Evolutionary conservation across 2,329 filamentous ascomycete species (phyloP).

Genomic region (Mollisiaceae sp.): DNA sequence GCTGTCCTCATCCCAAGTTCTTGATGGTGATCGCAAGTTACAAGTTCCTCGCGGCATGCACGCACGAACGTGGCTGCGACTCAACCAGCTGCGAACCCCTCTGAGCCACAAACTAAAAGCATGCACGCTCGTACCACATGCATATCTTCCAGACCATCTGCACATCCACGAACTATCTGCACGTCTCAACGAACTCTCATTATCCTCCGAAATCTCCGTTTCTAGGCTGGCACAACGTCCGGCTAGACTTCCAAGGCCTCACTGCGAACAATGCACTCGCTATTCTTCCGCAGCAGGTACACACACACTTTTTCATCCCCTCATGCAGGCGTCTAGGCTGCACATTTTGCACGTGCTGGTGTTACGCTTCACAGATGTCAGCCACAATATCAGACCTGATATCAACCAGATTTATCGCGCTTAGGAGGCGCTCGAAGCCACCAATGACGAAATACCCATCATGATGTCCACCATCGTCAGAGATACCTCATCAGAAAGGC

Average conservation of each 20-base stretch:
- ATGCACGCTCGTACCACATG: conserved; percentile 15
- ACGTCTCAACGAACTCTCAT: conserved; percentile 6
- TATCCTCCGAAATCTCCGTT: background rate
- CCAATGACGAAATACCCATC: conserved; percentile 10
- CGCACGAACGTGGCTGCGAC: background rate
- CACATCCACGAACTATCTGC: conserved; percentile 5
- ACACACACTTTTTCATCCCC: background rate
- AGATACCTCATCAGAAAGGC: background rate
- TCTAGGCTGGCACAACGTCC: background rate
- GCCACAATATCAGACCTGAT: conserved; percentile 5
- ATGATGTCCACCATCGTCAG: background rate
- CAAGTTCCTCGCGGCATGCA: conserved; percentile 3
- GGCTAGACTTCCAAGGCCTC: background rate
- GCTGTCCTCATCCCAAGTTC: background rate
- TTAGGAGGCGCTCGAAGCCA: conserved; percentile 7
- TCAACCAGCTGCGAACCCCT: conserved; percentile 10
- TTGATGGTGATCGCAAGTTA: background rate
- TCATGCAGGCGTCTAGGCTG: background rate
- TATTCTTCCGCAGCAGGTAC: conserved; percentile 3
- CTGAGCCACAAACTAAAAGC: conserved; percentile 3
- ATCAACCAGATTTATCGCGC: conserved; percentile 2
- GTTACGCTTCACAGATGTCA: background rate
- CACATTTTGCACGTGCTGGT: background rate
- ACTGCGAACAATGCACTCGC: conserved; percentile 1
- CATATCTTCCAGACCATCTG: conserved; percentile 6